phyloP scores from a whole-genome alignment of 257 asterid species.

The Gardenia jasminoides region DNA sequence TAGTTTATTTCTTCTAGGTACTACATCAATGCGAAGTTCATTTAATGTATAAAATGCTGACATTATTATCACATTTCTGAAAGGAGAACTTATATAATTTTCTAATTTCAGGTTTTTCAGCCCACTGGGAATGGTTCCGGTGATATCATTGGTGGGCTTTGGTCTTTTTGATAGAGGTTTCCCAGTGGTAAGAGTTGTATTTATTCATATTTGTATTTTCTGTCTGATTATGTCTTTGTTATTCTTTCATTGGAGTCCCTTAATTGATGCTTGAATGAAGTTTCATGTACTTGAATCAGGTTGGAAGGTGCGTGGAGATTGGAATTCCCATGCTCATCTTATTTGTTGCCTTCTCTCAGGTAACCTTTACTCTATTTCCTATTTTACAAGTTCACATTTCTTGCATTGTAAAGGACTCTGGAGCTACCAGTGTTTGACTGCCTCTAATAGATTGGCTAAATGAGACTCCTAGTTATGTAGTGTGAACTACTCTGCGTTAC shows the following conservation, averaged over 20 bases:
- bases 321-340: conserved; percentile 90
- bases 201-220: background rate
- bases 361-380: conserved; percentile 9
- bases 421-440: background rate
- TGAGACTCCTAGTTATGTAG: background rate
- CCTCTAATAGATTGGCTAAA: background rate
- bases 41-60: background rate
- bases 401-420: background rate
- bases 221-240: background rate
- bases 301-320: conserved; percentile 86
- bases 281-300: conserved; percentile 45
- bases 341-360: conserved; percentile 93
- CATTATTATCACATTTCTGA: background rate
- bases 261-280: conserved; percentile 8
- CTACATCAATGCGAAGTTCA: background rate
- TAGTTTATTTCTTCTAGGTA: too few species aligned
- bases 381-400: background rate
- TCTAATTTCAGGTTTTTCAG: conserved; percentile 75
- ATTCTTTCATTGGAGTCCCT: background rate
- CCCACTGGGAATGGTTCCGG: conserved; percentile 99
- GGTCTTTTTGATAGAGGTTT: conserved; percentile 93
- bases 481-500: background rate
- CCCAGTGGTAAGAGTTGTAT: conserved; percentile 64
- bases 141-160: conserved; percentile 78
- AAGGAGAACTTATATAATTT: background rate